Evolutionary conservation across 805 yeast genomes (phyloP), one percentile per base, ranked within the genome.

Genomic region (Grigorovia jiainica): DNA sequence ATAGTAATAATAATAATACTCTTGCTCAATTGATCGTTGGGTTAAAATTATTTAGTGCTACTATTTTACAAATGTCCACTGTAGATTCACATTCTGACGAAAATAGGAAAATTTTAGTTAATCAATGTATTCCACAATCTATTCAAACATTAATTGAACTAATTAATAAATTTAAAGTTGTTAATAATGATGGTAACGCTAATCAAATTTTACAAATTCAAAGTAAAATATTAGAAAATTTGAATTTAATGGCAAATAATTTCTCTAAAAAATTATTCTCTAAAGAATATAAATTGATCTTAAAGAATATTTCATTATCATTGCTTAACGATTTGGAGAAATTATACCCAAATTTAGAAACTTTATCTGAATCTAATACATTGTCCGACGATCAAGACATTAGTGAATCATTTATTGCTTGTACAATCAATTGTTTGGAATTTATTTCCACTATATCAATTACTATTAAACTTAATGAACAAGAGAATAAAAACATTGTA

Each of bases 21-120:
- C 39, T 65, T 1, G 70, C 66, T 10, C 61, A 74, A 9, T 73
- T 73, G 50, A 56, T 71, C 2, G 67, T 69, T 18, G 74, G 78
- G 2, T 61, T 77, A 5, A 65, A 67, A 25, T 58, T 84, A 23
- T 72, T 81, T 51, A 70, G 70, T 38, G 66, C 75, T 2, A 72
- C 82, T 18, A 53, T 79, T 30, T 59, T 64, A 17, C 79, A 75
- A 40, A 65, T 82, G 40, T 71, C 72, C 44, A 67, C 48, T 1
- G 45, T 51, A 0, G 48, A 47, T 17, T 47, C 51, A 3, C 32
- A 38, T 25, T 30, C 40, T 3, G 39, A 55, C 5, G 38, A 47
- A 3, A 25, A 34, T 3, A 47, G 59, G 31, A 56, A 49, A 30
- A 38, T 44, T 2, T 39, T 58, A 25, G 44, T 51, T 3, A 24